Base-by-base conservation (phyloP, 768 basidiomycete species). In the Suillus paluster region DNA sequence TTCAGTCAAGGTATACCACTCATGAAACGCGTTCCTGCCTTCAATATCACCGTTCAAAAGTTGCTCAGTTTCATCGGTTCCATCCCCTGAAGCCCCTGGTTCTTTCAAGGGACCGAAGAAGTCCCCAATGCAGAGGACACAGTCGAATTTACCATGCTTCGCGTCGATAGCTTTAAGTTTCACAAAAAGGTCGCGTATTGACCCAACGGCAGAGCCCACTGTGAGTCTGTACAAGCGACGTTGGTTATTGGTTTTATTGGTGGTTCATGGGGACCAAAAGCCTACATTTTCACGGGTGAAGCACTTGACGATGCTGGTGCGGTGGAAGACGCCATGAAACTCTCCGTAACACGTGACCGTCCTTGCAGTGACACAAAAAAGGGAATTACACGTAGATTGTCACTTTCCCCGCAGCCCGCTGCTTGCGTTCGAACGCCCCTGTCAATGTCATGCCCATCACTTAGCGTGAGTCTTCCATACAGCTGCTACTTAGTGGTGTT, bases 61-160 rank as follows among this genome's bases (percentile, higher is more conserved):
- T 65, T 87, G 80, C 5, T 71, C 66, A 2, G 89, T 75, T 60
- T 93, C 84, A 60, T 85, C 80, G 14, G 83, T 81, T 57, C 70
- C 77, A 56, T 62, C 70, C 15, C 75, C 74, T 14, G 65, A 73
- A 2, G 70, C 61, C 6, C 57, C 60, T 15, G 70, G 69, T 44
- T 73, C 74, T 66, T 77, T 78, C n/a, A 78, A 70, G 2, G 81
- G 82, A 6, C 90, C 90, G 74, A 95, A 94, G 77, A 95, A 95
- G 75, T 94, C 91, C n/a, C 94, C 94, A 8, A 81, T 78, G 67
- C 91, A 93, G 57, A 95, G 81, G 8, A 89, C 84, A 59, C 93
- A 83, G 70, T 94, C 91, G 71, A 99, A 98, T 72, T 92, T 92
- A 64, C 95, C 95, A 75, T 97, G 92, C 77, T 97, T 97, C 58